Base-by-base conservation (phyloP, 2,329 filamentous ascomycete species). In the Hypoxylon sp. region DNA sequence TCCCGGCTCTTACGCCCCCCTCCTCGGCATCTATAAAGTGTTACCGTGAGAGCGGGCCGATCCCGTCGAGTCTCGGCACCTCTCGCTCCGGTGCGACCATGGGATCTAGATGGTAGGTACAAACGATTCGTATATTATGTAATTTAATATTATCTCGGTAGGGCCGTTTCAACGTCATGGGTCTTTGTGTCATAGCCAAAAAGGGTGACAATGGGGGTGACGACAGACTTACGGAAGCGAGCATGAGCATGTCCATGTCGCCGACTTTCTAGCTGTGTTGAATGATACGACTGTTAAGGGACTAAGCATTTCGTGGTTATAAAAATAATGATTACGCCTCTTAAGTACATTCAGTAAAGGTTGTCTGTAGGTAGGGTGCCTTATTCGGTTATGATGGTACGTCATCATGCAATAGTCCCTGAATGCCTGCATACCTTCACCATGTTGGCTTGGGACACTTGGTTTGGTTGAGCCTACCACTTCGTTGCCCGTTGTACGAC, bases 31-130 rank as follows among this genome's bases (percentile, higher is more conserved):
- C 29, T 60, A 37, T 37, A 52, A 10, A 31, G 14, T 22, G 46
- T 3, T 46, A 31, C 51, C 39, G 17, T 39, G 13, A 3, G 19
- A 14, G 35, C 60, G 60, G 60, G 52, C 46, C 52, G 60, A 51
- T 52, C 33, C 14, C 8, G 33, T 26, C 35, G 13, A 8, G n/a
- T 51, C 26, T 63, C 60, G 60, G 60, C 52, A n/a, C 42, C 35
- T 63, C 52, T 56, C 52, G 42, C 52, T 50, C 52, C 60, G 51
- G 35, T 24, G 35, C 22, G 33, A 31, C 39, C 42, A n/a, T 24
- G 5, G 26, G 17, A 19, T 61, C 22, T 55, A 63, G 22, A 55
- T 50, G 59, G 44, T 63, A 58, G 59, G 33, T 63, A 58, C 35
- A 47, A 3, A 3, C 10, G n/a, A 19, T 33, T 35, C 17, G 24